phyloP scores from a whole-genome alignment of 257 asterid genomes.

The Echites panduratus region DNA sequence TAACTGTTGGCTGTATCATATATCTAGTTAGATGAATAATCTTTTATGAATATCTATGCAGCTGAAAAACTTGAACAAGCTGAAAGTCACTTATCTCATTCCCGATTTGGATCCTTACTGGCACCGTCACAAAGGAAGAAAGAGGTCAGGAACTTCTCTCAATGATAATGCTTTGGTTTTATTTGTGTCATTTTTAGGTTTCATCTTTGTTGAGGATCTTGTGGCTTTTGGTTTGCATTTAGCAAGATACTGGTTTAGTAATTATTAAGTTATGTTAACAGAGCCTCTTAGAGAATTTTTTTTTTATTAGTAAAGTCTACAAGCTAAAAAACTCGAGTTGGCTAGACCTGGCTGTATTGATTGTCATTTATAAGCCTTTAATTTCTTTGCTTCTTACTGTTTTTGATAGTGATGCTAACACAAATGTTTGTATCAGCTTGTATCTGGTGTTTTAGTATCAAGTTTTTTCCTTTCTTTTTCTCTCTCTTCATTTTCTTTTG shows the following conservation, averaged over 20 bases:
- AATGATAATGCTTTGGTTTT: background rate
- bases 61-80: constrained; percentile 99
- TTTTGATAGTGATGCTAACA: background rate
- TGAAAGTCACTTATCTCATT: constrained; percentile 83
- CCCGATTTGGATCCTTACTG: constrained; percentile 71
- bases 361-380: background rate
- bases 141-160: constrained; percentile 49
- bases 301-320: too few relatives aligned
- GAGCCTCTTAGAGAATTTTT: background rate
- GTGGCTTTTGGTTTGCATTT: background rate
- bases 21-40: background rate
- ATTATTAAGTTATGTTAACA: background rate
- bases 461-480: background rate
- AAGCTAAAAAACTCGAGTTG: background rate
- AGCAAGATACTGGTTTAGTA: background rate
- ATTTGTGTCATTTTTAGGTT: background rate
- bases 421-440: background rate
- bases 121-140: constrained; percentile 76
- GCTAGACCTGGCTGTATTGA: background rate
- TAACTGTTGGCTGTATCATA: background rate
- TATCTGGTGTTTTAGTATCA: background rate
- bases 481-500: background rate
- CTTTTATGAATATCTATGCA: constrained; percentile 24
- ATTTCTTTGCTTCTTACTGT: background rate
- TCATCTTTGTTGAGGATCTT: background rate